A percentile compares a stretch with the other conserved stretches of the same genome.
Evolutionary conservation across 805 yeast genomes (phyloP).

Genomic region (Wickerhamiella brachini): DNA sequence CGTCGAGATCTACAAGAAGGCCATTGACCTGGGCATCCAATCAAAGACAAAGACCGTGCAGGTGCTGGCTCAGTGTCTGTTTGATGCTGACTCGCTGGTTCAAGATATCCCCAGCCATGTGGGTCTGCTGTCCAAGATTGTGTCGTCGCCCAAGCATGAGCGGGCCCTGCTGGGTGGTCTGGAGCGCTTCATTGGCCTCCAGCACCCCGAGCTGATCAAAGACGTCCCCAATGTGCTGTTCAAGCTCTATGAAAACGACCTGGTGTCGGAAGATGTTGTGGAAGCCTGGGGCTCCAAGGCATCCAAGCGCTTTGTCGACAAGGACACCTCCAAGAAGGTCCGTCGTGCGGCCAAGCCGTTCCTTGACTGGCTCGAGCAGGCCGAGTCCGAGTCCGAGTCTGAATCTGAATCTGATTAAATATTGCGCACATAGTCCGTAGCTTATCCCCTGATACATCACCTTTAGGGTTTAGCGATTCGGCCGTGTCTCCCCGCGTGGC

Average conservation of each 20-base stretch:
- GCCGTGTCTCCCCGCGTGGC: no score
- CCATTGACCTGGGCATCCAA: slow-evolving; percentile 60
- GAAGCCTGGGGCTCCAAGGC: slow-evolving; percentile 80
- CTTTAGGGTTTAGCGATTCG: no score
- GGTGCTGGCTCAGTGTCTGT: slow-evolving; percentile 82
- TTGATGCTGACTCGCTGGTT: slow-evolving; percentile 56
- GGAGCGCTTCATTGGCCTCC: slow-evolving; percentile 81
- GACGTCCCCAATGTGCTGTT: slow-evolving; percentile 70
- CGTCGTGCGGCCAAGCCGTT: slow-evolving; percentile 95
- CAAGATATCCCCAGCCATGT: slow-evolving; percentile 61
- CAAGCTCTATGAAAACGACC: slow-evolving; percentile 68
- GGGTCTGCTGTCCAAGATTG: slow-evolving; percentile 69
- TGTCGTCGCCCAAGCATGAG: slow-evolving; percentile 48
- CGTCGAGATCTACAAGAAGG: slow-evolving; percentile 85
- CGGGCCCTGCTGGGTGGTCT: slow-evolving; percentile 89
- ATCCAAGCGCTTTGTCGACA: slow-evolving; percentile 85
- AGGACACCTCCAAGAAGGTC: slow-evolving; percentile 82
- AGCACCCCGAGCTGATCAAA: slow-evolving; percentile 57
- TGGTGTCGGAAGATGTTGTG: slow-evolving; percentile 71
- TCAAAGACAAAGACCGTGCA: slow-evolving; percentile 67
- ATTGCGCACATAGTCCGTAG: not conserved
- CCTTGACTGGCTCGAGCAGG: slow-evolving; percentile 86
- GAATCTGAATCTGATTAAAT: slow-evolving; percentile 19
- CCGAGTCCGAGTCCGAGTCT: slow-evolving; percentile 68
- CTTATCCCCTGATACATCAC: not conserved